Percentiles rank a stretch among this genome's conserved stretches.
Conservation (phyloP, 139 green algal species). For the Bryopsis sp. region DNA sequence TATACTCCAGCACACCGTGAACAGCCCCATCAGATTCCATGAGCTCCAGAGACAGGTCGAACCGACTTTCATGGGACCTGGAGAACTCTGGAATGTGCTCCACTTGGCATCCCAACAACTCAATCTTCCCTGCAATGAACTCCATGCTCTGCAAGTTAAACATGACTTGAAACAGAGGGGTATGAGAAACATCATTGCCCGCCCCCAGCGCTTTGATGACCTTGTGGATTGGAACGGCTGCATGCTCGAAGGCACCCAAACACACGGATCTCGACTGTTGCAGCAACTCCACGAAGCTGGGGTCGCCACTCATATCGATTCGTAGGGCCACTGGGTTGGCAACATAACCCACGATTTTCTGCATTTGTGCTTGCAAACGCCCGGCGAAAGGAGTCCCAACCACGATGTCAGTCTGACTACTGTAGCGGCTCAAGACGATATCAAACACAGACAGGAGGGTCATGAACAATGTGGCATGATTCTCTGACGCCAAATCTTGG, state of each 20-base stretch:
- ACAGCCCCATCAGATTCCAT: background rate
- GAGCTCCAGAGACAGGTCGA: background rate
- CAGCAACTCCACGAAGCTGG: conserved; percentile 10
- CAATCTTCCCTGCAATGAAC: background rate
- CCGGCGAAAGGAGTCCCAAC: background rate
- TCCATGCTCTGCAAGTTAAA: background rate
- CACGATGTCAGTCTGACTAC: conserved; percentile 20
- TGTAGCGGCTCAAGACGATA: conserved; percentile 15
- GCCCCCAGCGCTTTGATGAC: background rate
- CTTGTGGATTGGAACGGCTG: background rate
- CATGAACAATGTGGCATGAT: background rate
- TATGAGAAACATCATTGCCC: background rate
- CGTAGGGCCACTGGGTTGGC: conserved; percentile 6
- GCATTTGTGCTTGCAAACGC: background rate
- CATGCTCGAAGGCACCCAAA: background rate
- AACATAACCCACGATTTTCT: conserved; percentile 6
- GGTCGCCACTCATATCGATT: background rate
- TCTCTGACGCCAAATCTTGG: background rate
- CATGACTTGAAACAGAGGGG: background rate
- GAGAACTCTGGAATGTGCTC: background rate
- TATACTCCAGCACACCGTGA: background rate
- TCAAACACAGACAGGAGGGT: background rate
- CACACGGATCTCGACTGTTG: background rate
- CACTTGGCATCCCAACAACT: background rate
- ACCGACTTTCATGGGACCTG: background rate